phyloP scores from a whole-genome alignment of 139 green algal genomes.

The Volvox africanus region DNA sequence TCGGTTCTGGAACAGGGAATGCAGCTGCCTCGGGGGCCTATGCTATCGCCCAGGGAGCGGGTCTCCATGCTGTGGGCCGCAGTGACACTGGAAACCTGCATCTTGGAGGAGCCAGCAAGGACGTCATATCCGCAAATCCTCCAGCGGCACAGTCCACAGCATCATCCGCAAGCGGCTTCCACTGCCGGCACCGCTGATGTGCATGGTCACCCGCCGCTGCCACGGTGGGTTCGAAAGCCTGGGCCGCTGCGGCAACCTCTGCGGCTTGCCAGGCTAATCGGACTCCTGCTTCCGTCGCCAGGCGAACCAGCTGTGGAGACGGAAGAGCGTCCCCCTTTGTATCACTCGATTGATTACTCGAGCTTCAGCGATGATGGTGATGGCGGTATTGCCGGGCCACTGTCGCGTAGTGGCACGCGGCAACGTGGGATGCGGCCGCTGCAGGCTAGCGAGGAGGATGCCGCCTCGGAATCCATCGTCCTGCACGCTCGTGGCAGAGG shows the following conservation, averaged over 20 bases:
- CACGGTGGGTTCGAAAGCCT: slow-evolving; percentile 1
- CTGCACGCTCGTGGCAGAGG: background rate
- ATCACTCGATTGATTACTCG: too few species aligned
- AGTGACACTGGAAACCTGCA: slow-evolving; percentile 13
- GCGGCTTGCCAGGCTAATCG: background rate
- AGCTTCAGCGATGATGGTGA: too few species aligned
- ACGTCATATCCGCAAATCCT: background rate
- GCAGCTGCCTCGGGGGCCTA: background rate
- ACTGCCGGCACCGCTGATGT: background rate
- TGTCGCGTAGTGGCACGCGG: too few species aligned
- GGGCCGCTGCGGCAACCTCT: background rate
- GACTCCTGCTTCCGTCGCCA: slow-evolving; percentile 1
- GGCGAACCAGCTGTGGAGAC: too few species aligned
- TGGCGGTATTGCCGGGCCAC: too few species aligned
- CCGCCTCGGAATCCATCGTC: too few species aligned
- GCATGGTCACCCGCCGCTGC: background rate
- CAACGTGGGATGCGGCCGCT: too few species aligned
- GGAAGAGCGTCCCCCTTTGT: too few species aligned
- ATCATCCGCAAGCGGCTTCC: background rate
- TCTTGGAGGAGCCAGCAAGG: background rate
- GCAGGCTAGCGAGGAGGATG: too few species aligned
- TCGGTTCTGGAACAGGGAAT: background rate
- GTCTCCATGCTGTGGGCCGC: slow-evolving; percentile 27
- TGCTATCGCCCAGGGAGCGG: background rate
- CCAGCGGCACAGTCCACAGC: background rate